Conservation (phyloP, 2,329 filamentous ascomycete species). For the Davidsoniella eucalypti region DNA sequence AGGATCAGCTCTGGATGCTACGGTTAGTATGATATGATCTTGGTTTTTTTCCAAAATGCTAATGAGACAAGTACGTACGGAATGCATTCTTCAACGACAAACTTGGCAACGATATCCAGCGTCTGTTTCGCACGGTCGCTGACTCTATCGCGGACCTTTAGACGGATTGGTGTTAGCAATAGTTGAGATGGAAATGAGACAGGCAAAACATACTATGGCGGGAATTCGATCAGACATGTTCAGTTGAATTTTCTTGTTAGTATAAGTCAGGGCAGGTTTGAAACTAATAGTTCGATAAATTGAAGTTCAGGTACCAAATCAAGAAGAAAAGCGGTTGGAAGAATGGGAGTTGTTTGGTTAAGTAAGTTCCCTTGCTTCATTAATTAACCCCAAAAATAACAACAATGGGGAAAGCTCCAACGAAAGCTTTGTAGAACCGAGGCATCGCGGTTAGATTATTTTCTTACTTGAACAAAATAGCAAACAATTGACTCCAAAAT, state of each 20-base stretch:
- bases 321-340: too few species aligned
- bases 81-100: slow-evolving; percentile 91
- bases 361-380: too few species aligned
- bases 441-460: neutral
- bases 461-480: too few species aligned
- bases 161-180: neutral
- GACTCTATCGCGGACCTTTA: slow-evolving; percentile 40
- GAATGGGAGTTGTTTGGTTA: too few species aligned
- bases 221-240: slow-evolving; percentile 12
- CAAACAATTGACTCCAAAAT: neutral
- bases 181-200: too few species aligned
- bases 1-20: slow-evolving; percentile 46
- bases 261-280: too few species aligned
- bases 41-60: neutral
- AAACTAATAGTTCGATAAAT: too few species aligned
- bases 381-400: neutral
- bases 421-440: neutral
- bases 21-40: slow-evolving; percentile 7
- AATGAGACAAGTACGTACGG: slow-evolving; percentile 32
- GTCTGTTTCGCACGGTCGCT: slow-evolving; percentile 74
- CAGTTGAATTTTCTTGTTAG: neutral
- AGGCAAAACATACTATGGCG: slow-evolving; percentile 3
- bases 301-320: too few species aligned
- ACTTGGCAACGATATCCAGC: slow-evolving; percentile 78
- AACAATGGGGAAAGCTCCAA: neutral